Base-by-base conservation (phyloP, 2,329 filamentous ascomycete species). In the Sarocladium oryzae region DNA sequence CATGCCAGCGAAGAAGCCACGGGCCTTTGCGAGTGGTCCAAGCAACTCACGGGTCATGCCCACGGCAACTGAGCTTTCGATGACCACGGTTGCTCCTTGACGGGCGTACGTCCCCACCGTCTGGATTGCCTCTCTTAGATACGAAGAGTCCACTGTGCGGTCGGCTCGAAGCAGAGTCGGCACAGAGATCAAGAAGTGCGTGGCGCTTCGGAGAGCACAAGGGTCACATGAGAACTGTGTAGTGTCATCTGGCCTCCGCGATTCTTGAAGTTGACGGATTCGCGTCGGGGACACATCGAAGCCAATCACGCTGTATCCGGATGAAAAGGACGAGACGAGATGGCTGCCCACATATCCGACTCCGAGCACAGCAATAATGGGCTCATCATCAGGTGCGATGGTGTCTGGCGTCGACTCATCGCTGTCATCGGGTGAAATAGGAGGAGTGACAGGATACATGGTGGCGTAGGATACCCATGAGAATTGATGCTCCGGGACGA, bases 51-150 rank as follows among this genome's bases (percentile, higher is more conserved):
- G 68, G 0, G 77, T 79, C 71, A 76, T 79, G 18, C 77, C 77
- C 9, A 80, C 72, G 9, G 75, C 72, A 18, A 80, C 76, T 1
- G 74, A 77, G 53, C 72, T 76, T 56, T 80, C 77, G 23, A 80
- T 69, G 23, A 79, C 72, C 5, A 79, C 69, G 6, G 70, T 72
- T 0, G 70, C 68, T 3, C 75, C 75, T 3, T 61, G 64, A 1
- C 69, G 65, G 4, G 70, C 75, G 36, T 74, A 63, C 13, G 57
- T 58, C 2, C 63, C 60, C 9, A 78, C 70, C 3, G 67, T 67
- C 13, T 57, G 56, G 18, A 79, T 60, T 1, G 76, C 75, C 45
- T 63, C 71, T 16, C 64, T 59, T 4, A 79, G 61, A 55, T 70
- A 74, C 2, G 74, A 72, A 2, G 71, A 68, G 55, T 79, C 72